These are phyloP conservation scores for Pseudogymnoascus sp. DNA, from an alignment of 2,329 filamentous ascomycete species.

Conservation along the genomic window DNA sequence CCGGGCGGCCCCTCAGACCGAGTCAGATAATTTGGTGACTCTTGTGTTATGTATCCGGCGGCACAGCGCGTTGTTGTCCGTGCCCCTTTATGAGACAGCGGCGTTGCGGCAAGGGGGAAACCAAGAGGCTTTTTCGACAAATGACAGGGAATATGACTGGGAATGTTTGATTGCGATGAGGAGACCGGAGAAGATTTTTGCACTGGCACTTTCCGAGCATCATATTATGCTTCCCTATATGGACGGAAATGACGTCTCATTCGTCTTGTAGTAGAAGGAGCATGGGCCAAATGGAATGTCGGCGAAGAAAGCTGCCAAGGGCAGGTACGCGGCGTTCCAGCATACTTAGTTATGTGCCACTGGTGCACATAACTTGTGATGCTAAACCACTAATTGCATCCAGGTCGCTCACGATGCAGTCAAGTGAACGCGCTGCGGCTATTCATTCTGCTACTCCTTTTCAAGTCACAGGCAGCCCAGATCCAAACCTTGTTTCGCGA, in stretches of 20 bases:
- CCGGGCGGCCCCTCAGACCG: background rate
- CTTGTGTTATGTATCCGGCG: slow-evolving; percentile 1
- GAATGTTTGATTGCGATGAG: slow-evolving; percentile 7
- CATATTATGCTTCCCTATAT: background rate
- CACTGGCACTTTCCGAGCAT: background rate
- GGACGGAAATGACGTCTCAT: background rate
- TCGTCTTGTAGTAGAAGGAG: background rate
- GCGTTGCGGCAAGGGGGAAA: slow-evolving; percentile 1
- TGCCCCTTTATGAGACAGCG: slow-evolving; percentile 7
- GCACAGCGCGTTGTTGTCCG: slow-evolving; percentile 5
- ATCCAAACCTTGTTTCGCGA: slow-evolving; percentile 1
- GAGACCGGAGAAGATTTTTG: background rate
- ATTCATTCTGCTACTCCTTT: slow-evolving; percentile 7
- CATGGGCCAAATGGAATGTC: background rate
- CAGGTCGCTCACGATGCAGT: background rate
- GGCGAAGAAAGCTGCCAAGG: slow-evolving; percentile 4
- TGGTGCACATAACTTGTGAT: slow-evolving; percentile 3
- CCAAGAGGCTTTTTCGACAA: background rate
- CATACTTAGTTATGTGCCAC: background rate
- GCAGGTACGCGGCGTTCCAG: background rate
- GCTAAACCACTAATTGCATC: slow-evolving; percentile 4
- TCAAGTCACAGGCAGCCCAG: background rate
- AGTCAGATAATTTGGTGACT: slow-evolving; percentile 1
- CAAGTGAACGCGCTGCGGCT: background rate
- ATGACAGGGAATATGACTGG: slow-evolving; percentile 4